Evolutionary conservation across 345 rosid genomes (phyloP).

Genomic region (Lepidium sativum): DNA sequence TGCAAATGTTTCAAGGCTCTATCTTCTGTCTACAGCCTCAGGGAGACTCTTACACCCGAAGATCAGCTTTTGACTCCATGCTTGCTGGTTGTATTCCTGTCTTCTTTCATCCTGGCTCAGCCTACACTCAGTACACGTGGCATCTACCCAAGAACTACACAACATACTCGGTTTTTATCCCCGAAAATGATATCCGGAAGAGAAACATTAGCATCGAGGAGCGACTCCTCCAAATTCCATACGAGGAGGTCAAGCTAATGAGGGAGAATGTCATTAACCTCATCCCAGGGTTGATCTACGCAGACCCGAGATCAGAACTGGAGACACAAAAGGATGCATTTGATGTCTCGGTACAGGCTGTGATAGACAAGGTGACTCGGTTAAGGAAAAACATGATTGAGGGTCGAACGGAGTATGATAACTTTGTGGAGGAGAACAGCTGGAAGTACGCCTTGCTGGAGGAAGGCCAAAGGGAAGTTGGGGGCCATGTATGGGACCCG

Average conservation of each 20-base stretch:
- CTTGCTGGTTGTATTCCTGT: slow-evolving; percentile 85
- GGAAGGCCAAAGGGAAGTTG: slow-evolving; percentile 67
- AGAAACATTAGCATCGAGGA: slow-evolving; percentile 71
- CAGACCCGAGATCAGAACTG: slow-evolving; percentile 67
- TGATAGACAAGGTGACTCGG: slow-evolving; percentile 69
- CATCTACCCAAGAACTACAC: slow-evolving; percentile 77
- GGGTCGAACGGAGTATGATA: slow-evolving; percentile 67
- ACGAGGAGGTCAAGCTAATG: slow-evolving; percentile 62
- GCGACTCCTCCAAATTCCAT: slow-evolving; percentile 54
- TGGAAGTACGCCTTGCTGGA: slow-evolving; percentile 86
- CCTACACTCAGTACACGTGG: slow-evolving; percentile 87
- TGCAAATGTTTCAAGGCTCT: slow-evolving; percentile 81
- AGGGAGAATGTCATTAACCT: slow-evolving; percentile 69
- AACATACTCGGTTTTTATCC: slow-evolving; percentile 82
- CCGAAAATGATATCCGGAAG: slow-evolving; percentile 66
- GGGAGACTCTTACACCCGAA: slow-evolving; percentile 85
- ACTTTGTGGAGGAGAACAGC: slow-evolving; percentile 81
- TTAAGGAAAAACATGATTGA: slow-evolving; percentile 65
- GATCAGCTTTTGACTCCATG: slow-evolving; percentile 86
- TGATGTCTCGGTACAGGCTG: slow-evolving; percentile 72
- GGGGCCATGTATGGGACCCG: slow-evolving; percentile 87
- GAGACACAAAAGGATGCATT: slow-evolving; percentile 67
- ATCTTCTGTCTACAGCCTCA: slow-evolving; percentile 83
- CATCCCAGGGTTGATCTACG: slow-evolving; percentile 62
- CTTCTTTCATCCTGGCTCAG: slow-evolving; percentile 93